Conservation (phyloP, 176 grass and related monocot genomes). For the Miscanthus lutarioriparius region DNA sequence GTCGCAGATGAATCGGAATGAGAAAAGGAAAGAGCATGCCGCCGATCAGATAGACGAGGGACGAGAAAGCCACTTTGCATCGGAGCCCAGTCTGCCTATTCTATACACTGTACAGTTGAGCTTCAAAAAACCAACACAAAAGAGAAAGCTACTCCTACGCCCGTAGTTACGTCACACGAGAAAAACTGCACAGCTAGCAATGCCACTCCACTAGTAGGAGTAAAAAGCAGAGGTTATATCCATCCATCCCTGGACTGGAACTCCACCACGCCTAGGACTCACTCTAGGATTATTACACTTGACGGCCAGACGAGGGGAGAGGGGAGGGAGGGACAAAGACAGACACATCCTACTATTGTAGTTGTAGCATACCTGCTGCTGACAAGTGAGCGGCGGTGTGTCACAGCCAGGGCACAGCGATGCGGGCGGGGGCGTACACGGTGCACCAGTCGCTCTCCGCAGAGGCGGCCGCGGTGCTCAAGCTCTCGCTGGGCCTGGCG, state of each 20-base stretch:
- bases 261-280: neutral
- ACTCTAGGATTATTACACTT: neutral
- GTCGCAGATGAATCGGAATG: neutral
- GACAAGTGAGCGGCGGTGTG: neutral
- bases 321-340: neutral
- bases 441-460: slow-evolving; percentile 82
- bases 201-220: neutral
- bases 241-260: too few species aligned
- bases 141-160: neutral
- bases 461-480: slow-evolving; percentile 71
- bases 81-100: neutral
- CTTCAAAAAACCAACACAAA: neutral
- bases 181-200: too few species aligned
- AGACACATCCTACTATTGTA: too few species aligned
- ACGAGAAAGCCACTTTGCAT: neutral
- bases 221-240: neutral
- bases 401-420: slow-evolving; percentile 23
- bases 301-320: neutral
- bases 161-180: too few species aligned
- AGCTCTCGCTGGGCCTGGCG: slow-evolving; percentile 63
- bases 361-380: neutral
- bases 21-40: neutral
- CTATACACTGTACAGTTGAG: neutral
- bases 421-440: slow-evolving; percentile 76
- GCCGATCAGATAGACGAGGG: neutral